Evolutionary conservation across 2,329 filamentous ascomycete genomes (phyloP).

Genomic region (Hymenotorrendiella dingleyae): DNA sequence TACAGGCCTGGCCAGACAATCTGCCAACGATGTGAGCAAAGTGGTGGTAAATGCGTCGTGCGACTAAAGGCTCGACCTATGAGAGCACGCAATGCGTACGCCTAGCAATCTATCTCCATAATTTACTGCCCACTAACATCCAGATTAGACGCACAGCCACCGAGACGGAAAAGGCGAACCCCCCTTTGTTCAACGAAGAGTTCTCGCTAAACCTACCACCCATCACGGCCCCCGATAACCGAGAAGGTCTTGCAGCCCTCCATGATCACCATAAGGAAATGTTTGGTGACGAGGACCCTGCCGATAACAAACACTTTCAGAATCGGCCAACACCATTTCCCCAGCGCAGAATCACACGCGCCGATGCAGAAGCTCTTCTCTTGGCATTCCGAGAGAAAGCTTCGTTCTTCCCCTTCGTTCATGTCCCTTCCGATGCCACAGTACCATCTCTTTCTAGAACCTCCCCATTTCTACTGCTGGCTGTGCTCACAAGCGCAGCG

Average conservation of each 20-base stretch:
- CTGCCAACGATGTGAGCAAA: constrained; percentile 26
- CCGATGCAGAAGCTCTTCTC: constrained; percentile 23
- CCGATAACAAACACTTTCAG: neutral
- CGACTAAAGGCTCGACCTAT: constrained; percentile 26
- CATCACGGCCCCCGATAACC: constrained; percentile 15
- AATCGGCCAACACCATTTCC: constrained; percentile 10
- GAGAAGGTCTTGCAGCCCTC: constrained; percentile 16
- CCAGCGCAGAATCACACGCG: constrained; percentile 18
- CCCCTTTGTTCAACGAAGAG: constrained; percentile 8
- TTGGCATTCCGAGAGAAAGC: constrained; percentile 12
- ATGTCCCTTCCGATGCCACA: constrained; percentile 18
- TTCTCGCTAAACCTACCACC: constrained; percentile 25
- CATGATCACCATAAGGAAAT: constrained; percentile 21
- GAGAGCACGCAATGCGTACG: constrained; percentile 19
- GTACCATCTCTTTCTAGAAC: constrained; percentile 21
- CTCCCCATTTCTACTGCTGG: constrained; percentile 26
- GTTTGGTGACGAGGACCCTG: constrained; percentile 16
- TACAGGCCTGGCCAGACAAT: constrained; percentile 15
- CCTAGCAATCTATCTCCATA: neutral
- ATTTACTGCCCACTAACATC: neutral
- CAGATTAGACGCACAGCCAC: constrained; percentile 6
- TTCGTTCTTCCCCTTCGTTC: constrained; percentile 26
- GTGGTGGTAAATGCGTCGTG: constrained; percentile 22
- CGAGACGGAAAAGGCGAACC: constrained; percentile 2
- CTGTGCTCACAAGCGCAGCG: constrained; percentile 24